Percentiles rank a stretch among this genome's conserved stretches.
Conservation (phyloP, 73 alveolate genomes). For the Tetrahymena malaccensis region DNA sequence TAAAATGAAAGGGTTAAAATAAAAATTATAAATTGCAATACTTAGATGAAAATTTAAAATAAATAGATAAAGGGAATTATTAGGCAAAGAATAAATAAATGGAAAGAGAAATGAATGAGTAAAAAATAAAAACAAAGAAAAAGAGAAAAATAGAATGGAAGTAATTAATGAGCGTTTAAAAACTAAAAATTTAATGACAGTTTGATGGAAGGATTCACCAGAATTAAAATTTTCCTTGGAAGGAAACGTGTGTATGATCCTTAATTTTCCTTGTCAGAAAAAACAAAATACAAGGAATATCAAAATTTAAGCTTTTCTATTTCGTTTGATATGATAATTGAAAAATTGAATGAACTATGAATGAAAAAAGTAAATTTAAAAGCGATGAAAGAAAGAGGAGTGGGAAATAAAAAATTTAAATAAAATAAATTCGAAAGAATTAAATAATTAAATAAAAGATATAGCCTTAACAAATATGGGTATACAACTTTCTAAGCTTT, state of each 20-base stretch:
- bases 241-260: not conserved
- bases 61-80: no score
- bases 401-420: not conserved
- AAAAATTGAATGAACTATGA: not conserved
- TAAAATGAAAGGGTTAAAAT: no score
- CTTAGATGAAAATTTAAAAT: no score
- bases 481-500: slow-evolving; percentile 51
- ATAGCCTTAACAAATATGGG: slow-evolving; percentile 49
- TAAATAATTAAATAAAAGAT: not conserved
- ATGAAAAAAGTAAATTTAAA: not conserved
- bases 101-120: not conserved
- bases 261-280: not conserved
- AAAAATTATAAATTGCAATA: no score
- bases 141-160: not conserved
- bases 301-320: not conserved
- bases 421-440: not conserved
- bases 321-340: not conserved
- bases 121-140: not conserved
- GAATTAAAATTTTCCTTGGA: not conserved
- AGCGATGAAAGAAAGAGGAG: not conserved
- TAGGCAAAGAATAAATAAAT: no score
- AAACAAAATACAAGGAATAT: not conserved
- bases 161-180: not conserved
- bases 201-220: not conserved
- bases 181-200: not conserved